These are phyloP conservation scores for Digitaria exilis DNA, from an alignment of 202 grass and related monocot species.

Conservation along the genomic window DNA sequence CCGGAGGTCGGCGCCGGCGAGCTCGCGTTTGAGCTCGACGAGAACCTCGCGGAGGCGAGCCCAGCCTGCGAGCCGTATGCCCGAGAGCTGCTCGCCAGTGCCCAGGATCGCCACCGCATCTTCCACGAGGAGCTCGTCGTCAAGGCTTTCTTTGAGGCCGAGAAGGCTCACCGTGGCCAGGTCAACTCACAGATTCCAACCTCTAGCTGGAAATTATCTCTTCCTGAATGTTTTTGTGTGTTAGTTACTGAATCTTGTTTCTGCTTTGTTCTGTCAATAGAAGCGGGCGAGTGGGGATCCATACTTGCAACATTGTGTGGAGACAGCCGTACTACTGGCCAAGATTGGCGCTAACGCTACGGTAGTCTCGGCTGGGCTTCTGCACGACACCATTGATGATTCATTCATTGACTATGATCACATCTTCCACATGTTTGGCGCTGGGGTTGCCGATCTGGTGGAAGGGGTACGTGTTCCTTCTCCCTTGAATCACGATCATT, in stretches of 20 bases:
- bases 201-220: background rate
- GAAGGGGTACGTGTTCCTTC: constrained; percentile 71
- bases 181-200: constrained; percentile 33
- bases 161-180: constrained; percentile 92
- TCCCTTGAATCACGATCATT: too few species aligned
- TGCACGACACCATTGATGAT: constrained; percentile 96
- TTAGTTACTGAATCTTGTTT: constrained; percentile 37
- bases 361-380: constrained; percentile 77
- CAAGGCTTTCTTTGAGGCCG: constrained; percentile 89
- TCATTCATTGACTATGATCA: constrained; percentile 80
- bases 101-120: constrained; percentile 80
- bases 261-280: constrained; percentile 49
- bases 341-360: constrained; percentile 71
- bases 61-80: constrained; percentile 68
- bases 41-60: constrained; percentile 46
- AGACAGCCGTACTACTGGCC: constrained; percentile 84
- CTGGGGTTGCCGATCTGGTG: constrained; percentile 79
- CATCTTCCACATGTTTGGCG: constrained; percentile 83
- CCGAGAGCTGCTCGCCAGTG: constrained; percentile 63
- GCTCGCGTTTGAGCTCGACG: constrained; percentile 72
- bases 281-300: constrained; percentile 80
- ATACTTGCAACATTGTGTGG: constrained; percentile 88
- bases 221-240: constrained; percentile 12
- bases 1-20: constrained; percentile 52
- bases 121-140: constrained; percentile 90